Evolutionary conservation across 108 stramenopile genomes (phyloP).

Genomic region (Phaeodactylum tricornutum): DNA sequence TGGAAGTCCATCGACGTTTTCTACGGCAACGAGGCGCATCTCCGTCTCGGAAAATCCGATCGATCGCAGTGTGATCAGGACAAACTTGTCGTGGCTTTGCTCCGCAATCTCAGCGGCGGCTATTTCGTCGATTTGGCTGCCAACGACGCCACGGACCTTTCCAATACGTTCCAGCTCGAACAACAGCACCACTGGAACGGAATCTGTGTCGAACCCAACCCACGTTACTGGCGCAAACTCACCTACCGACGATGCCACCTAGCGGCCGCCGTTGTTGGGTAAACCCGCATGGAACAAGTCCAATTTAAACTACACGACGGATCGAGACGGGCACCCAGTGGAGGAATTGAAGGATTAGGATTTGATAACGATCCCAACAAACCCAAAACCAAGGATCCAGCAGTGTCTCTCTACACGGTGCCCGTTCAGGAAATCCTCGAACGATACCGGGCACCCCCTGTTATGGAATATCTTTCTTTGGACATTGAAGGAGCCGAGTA

Average conservation of each 20-base stretch:
- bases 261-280: conserved; percentile 32
- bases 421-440: conserved; percentile 27
- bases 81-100: conserved; percentile 19
- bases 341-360: conserved; percentile 28
- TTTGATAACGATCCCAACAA: conserved; percentile 37
- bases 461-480: conserved; percentile 46
- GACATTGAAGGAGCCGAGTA: conserved; percentile 59
- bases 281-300: conserved; percentile 18
- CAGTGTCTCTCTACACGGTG: conserved; percentile 20
- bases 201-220: conserved; percentile 50
- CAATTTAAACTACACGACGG: not conserved
- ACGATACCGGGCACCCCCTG: conserved; percentile 22
- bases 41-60: conserved; percentile 1
- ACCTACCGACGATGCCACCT: conserved; percentile 21
- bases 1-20: conserved; percentile 45
- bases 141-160: conserved; percentile 32
- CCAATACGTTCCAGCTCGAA: conserved; percentile 38
- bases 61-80: conserved; percentile 40
- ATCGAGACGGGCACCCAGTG: conserved; percentile 11
- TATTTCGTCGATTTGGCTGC: conserved; percentile 58
- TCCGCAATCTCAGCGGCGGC: conserved; percentile 22
- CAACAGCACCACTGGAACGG: conserved; percentile 26
- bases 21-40: conserved; percentile 21
- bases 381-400: conserved; percentile 3
- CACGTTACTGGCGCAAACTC: conserved; percentile 40